A percentile compares a stretch with the other conserved stretches of the same genome.
Evolutionary conservation across 2,329 filamentous ascomycete genomes (phyloP).

Genomic region (Curvularia verruculosa): DNA sequence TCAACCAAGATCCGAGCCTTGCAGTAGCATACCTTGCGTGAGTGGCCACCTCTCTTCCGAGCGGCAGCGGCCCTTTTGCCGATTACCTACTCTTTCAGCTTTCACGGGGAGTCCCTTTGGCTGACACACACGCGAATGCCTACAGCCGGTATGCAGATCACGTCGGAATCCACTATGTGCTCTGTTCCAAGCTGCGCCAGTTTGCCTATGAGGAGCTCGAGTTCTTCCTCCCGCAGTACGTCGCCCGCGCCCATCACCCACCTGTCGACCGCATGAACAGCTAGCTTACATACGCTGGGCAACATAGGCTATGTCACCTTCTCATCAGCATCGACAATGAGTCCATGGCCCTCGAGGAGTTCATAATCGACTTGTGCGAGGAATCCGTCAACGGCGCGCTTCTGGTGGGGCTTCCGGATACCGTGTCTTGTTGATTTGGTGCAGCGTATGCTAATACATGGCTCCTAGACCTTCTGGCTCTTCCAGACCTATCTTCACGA

Average conservation of each 20-base stretch:
- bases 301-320: slow-evolving; percentile 73
- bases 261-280: slow-evolving; percentile 23
- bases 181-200: slow-evolving; percentile 86
- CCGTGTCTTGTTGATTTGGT: slow-evolving; percentile 29
- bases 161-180: slow-evolving; percentile 87
- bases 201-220: slow-evolving; percentile 92
- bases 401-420: slow-evolving; percentile 63
- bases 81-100: not conserved
- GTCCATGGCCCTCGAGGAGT: slow-evolving; percentile 89
- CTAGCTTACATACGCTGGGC: slow-evolving; percentile 50
- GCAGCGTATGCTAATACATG: slow-evolving; percentile 27
- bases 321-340: slow-evolving; percentile 89
- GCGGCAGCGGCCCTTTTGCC: slow-evolving; percentile 16
- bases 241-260: slow-evolving; percentile 16
- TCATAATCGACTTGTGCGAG: slow-evolving; percentile 83
- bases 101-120: not conserved
- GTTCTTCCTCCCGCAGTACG: slow-evolving; percentile 77
- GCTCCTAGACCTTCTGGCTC: slow-evolving; percentile 79
- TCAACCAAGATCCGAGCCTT: slow-evolving; percentile 88
- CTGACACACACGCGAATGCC: not conserved
- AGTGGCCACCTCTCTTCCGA: slow-evolving; percentile 49
- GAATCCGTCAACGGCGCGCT: slow-evolving; percentile 85
- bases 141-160: slow-evolving; percentile 83
- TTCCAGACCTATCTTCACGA: slow-evolving; percentile 89
- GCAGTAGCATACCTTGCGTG: slow-evolving; percentile 88